A percentile compares a stretch with the other conserved stretches of the same genome.
phyloP scores from a whole-genome alignment of 148 eudicot genomes.

The Linanthus parryae region DNA sequence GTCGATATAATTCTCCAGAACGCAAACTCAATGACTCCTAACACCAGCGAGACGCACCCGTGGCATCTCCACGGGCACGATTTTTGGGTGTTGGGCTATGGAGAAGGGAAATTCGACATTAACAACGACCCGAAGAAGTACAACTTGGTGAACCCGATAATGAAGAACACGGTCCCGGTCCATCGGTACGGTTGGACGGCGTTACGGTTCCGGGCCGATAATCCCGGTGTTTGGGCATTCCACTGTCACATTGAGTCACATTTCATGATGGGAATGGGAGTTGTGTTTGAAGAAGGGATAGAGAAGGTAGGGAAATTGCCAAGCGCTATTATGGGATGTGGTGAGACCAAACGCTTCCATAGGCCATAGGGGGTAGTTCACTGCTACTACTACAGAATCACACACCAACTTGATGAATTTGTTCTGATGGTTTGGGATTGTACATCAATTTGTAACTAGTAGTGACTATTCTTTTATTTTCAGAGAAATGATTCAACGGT shows the following conservation, averaged over 20 bases:
- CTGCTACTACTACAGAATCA: no score
- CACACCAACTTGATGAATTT: no score
- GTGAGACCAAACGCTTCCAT: slow-evolving; percentile 33
- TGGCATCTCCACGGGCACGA: slow-evolving; percentile 96
- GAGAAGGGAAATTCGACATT: slow-evolving; percentile 53
- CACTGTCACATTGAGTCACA: slow-evolving; percentile 91
- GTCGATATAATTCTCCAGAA: slow-evolving; percentile 73
- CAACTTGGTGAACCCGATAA: slow-evolving; percentile 57
- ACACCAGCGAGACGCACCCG: slow-evolving; percentile 84
- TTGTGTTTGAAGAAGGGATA: slow-evolving; percentile 73
- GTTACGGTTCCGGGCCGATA: slow-evolving; percentile 61
- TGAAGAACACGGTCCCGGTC: slow-evolving; percentile 65
- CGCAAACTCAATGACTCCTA: slow-evolving; percentile 46
- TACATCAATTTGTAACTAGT: no score
- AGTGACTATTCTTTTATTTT: no score
- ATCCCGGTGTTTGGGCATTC: slow-evolving; percentile 90
- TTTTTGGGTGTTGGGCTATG: slow-evolving; percentile 91
- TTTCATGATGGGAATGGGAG: slow-evolving; percentile 78
- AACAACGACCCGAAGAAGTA: slow-evolving; percentile 36
- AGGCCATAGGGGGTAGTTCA: slow-evolving; percentile 18
- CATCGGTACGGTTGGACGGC: slow-evolving; percentile 93
- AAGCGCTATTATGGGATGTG: slow-evolving; percentile 66
- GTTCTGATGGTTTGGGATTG: background rate
- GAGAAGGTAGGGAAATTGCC: slow-evolving; percentile 56
- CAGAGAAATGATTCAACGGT: no score